phyloP scores from a whole-genome alignment of 2,329 filamentous ascomycete species.

The Byssochlamys sp. region DNA sequence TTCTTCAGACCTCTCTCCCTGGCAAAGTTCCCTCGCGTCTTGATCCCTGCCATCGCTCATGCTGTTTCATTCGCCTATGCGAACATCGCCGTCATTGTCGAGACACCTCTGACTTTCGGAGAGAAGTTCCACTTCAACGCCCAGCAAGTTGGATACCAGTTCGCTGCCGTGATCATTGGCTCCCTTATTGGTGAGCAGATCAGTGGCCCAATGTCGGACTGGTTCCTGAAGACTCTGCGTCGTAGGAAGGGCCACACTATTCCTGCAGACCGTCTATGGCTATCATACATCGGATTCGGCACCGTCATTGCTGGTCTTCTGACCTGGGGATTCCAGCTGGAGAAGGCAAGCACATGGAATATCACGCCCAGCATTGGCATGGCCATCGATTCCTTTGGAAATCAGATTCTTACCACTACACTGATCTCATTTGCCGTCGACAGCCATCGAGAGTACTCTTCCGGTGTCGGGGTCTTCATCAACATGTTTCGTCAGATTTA shows the following conservation, averaged over 20 bases:
- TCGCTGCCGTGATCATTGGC: conserved; percentile 48
- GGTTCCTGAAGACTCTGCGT: conserved; percentile 38
- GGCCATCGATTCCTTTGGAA: neutral
- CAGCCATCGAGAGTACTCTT: neutral
- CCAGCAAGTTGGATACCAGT: conserved; percentile 50
- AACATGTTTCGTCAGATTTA: neutral
- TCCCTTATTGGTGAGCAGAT: conserved; percentile 50
- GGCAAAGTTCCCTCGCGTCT: conserved; percentile 34
- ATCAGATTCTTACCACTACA: neutral
- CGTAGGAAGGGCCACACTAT: neutral
- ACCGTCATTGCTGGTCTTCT: neutral
- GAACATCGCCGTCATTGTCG: conserved; percentile 45
- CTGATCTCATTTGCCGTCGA: neutral
- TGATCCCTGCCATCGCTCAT: conserved; percentile 44
- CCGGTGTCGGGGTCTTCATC: neutral
- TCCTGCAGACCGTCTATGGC: neutral
- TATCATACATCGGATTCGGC: neutral
- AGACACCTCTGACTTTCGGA: conserved; percentile 50
- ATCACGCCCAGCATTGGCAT: neutral
- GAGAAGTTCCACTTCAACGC: conserved; percentile 47
- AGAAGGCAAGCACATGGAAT: neutral
- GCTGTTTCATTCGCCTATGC: conserved; percentile 48
- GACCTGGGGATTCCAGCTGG: neutral
- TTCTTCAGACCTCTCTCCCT: conserved; percentile 43
- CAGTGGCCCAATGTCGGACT: conserved; percentile 45